phyloP scores from a whole-genome alignment of 1,284 basidiomycete genomes.

The Rhodotorula sp. region DNA sequence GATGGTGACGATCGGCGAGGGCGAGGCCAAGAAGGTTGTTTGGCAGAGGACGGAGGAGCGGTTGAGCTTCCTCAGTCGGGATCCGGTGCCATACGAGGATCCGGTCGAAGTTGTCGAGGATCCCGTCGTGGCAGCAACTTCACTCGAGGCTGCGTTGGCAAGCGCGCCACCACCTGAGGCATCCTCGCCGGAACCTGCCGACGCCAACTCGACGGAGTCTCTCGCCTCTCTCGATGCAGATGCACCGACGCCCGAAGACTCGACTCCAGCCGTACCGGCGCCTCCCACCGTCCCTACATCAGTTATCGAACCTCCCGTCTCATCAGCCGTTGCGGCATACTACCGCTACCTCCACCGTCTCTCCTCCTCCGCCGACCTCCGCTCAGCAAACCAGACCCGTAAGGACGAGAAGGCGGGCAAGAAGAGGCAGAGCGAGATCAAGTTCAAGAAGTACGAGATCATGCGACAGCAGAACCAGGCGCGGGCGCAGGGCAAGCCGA shows the following conservation, averaged over 20 bases:
- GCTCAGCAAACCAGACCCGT: conserved; percentile 41
- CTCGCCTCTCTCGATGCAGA: not conserved
- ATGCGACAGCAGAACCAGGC: too few relatives aligned
- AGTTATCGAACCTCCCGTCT: conserved; percentile 12
- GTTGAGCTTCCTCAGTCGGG: conserved; percentile 10
- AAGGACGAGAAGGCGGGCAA: conserved; percentile 36
- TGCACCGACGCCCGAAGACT: not conserved
- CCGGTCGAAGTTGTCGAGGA: too few relatives aligned
- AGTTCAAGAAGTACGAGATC: conserved; percentile 33
- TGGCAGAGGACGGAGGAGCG: conserved; percentile 14
- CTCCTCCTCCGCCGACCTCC: conserved; percentile 25
- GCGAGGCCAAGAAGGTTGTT: conserved; percentile 16
- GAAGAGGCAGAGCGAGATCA: conserved; percentile 31
- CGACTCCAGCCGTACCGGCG: not conserved
- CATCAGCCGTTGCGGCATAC: not conserved
- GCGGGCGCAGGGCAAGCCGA: too few relatives aligned
- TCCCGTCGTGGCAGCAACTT: not conserved
- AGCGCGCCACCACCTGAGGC: not conserved
- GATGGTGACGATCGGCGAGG: conserved; percentile 10
- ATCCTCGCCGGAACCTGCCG: not conserved
- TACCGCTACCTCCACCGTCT: conserved; percentile 9
- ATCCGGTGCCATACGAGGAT: not conserved
- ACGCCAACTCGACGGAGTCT: too few relatives aligned
- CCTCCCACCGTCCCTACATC: not conserved
- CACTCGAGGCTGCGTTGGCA: not conserved